A percentile compares a stretch with the other conserved stretches of the same genome.
Evolutionary conservation across 2,329 filamentous ascomycete species (phyloP).

Genomic region (Biscogniauxia marginata): DNA sequence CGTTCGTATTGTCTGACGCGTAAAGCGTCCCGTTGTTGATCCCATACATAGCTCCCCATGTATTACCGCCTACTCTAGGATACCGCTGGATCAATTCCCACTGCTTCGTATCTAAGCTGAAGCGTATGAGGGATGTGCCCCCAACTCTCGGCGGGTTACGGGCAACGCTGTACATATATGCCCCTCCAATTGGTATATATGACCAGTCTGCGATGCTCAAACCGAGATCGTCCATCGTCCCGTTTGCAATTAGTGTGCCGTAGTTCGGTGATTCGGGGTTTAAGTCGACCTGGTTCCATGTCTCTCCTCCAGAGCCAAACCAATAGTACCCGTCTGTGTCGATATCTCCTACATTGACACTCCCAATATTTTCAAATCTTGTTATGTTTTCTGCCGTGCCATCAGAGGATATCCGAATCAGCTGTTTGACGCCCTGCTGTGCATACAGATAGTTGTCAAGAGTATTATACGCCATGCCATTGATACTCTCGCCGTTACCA

Average conservation of each 20-base stretch:
- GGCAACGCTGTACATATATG: slow-evolving; percentile 9
- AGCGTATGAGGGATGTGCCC: slow-evolving; percentile 10
- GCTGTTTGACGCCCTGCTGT: not conserved
- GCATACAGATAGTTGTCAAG: slow-evolving; percentile 26
- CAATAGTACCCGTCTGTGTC: slow-evolving; percentile 19
- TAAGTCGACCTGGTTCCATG: slow-evolving; percentile 16
- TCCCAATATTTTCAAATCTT: not conserved
- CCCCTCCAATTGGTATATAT: slow-evolving; percentile 13
- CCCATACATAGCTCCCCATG: slow-evolving; percentile 16
- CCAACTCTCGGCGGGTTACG: slow-evolving; percentile 2
- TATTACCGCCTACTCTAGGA: slow-evolving; percentile 4
- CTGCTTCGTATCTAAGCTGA: slow-evolving; percentile 8
- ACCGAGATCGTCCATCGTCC: slow-evolving; percentile 8
- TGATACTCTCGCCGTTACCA: slow-evolving; percentile 14
- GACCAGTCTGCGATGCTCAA: slow-evolving; percentile 16
- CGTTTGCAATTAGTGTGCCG: slow-evolving; percentile 9
- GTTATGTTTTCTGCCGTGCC: slow-evolving; percentile 10
- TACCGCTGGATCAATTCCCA: slow-evolving; percentile 11
- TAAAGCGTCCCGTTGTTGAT: slow-evolving; percentile 17
- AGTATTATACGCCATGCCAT: slow-evolving; percentile 26
- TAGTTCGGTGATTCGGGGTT: slow-evolving; percentile 11
- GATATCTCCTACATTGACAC: slow-evolving; percentile 20
- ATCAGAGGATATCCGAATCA: slow-evolving; percentile 23
- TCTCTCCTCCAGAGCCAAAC: slow-evolving; percentile 2
- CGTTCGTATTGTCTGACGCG: slow-evolving; percentile 16